Base-by-base conservation (phyloP, 2,329 filamentous ascomycete genomes). In the Moelleriella libera region DNA sequence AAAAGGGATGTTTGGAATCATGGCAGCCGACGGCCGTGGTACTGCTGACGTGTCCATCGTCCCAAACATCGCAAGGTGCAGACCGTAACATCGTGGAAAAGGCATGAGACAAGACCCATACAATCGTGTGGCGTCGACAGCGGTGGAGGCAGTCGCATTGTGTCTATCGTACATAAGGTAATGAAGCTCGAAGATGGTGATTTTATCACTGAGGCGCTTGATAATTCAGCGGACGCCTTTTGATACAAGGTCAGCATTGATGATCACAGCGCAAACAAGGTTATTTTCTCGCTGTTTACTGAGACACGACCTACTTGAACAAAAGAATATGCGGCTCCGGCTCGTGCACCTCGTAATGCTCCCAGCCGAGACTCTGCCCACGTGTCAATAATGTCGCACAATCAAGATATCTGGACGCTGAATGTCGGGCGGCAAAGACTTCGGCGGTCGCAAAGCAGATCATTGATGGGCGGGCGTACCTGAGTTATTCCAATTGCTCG, bases 321-420 rank as follows among this genome's bases (percentile, higher is more conserved):
- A 98, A 78, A 48, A 98, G 77, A 60, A 98, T 98, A 66, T 98
- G 92, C 54, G 92, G 92, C 70, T 98, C 92, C 42, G 92, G 92
- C 67, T 97, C 92, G 66, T 98, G 92, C 47, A 98, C 92, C 67
- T 98, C 92, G 64, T 98, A 98, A 67, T 98, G 92, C 65, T 97
- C 90, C 92, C 92, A 98, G 49, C 92, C 92, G 59, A 98, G 73
- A 72, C 90, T 97, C 89, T 97, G 62, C 45, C 12, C 12, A 8
- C 12, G 8, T 37, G 32, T 37, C 4, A 37, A 12, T 37, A 37
- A 37, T 8, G 32, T 21, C 32, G 32, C 12, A 8, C 32, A 37
- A 37, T 37, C 8, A 37, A 37, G 12, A 37, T 12, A 37, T 8
- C 32, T 8, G 32, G 12, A 37, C 8, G 32, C 32, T 37, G 32